phyloP scores from a whole-genome alignment of 768 basidiomycete species.

The Tricholoma sp. region DNA sequence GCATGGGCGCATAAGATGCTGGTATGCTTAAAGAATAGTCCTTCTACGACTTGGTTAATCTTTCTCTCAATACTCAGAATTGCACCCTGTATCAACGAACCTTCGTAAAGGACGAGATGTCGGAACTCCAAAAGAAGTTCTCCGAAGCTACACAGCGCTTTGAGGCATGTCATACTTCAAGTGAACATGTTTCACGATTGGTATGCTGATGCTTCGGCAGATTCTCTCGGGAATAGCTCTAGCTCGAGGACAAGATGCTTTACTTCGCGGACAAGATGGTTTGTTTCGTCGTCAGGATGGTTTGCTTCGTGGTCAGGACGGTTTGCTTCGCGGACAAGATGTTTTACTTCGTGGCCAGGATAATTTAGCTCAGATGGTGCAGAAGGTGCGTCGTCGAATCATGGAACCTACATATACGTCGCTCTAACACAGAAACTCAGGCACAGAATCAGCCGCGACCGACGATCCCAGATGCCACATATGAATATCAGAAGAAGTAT shows the following conservation, averaged over 20 bases:
- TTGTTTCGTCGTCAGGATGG: no score
- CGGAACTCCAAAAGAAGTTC: neutral
- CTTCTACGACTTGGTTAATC: neutral
- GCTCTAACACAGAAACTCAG: no score
- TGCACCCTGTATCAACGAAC: neutral
- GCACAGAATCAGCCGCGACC: no score
- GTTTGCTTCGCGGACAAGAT: no score
- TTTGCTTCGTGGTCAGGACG: no score
- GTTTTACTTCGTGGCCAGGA: neutral
- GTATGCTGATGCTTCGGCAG: neutral
- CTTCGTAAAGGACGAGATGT: neutral
- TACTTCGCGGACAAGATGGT: no score
- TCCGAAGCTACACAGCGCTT: neutral
- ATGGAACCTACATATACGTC: neutral
- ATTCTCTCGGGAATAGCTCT: neutral
- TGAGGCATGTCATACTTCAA: neutral
- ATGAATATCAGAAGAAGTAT: no score
- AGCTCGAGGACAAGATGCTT: no score
- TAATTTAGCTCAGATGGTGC: neutral
- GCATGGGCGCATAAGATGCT: neutral
- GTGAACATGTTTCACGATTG: neutral
- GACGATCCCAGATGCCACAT: no score
- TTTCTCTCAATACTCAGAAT: neutral
- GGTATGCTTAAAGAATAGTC: neutral
- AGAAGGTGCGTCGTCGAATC: neutral